A percentile compares a stretch with the other conserved stretches of the same genome.
These are phyloP conservation scores for Novymonas esmeraldas DNA, from an alignment of 208 protist species.

Conservation along the genomic window DNA sequence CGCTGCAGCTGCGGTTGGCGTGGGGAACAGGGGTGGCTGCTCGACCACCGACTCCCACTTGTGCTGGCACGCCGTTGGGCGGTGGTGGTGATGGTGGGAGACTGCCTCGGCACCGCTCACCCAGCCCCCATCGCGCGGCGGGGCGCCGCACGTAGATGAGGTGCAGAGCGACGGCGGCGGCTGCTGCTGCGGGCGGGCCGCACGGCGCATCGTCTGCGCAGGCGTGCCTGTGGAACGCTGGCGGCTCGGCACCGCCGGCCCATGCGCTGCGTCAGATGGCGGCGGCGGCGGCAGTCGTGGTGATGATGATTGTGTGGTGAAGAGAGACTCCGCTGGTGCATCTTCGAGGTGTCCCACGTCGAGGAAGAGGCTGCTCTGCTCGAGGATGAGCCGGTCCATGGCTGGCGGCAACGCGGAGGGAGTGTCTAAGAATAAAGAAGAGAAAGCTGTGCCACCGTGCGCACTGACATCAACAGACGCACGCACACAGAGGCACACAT, in stretches of 20 bases:
- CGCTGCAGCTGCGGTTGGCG: too few species aligned
- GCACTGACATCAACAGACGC: background rate
- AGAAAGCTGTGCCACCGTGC: background rate
- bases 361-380: slow-evolving; percentile 1
- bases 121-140: too few species aligned
- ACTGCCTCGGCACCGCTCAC: too few species aligned
- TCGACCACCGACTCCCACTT: too few species aligned
- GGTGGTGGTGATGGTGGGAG: too few species aligned
- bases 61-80: too few species aligned
- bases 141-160: background rate
- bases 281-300: too few species aligned
- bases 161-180: background rate
- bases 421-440: background rate
- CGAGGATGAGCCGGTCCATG: background rate
- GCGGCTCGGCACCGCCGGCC: background rate
- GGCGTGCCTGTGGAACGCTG: background rate
- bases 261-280: too few species aligned
- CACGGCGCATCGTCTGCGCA: background rate
- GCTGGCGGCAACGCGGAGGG: background rate
- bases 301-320: too few species aligned
- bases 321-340: background rate
- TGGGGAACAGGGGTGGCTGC: too few species aligned
- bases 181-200: background rate
- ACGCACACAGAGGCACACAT: background rate
- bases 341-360: background rate